Conservation (phyloP, 73 alveolate genomes). For the Paramecium tetraurelia region DNA sequence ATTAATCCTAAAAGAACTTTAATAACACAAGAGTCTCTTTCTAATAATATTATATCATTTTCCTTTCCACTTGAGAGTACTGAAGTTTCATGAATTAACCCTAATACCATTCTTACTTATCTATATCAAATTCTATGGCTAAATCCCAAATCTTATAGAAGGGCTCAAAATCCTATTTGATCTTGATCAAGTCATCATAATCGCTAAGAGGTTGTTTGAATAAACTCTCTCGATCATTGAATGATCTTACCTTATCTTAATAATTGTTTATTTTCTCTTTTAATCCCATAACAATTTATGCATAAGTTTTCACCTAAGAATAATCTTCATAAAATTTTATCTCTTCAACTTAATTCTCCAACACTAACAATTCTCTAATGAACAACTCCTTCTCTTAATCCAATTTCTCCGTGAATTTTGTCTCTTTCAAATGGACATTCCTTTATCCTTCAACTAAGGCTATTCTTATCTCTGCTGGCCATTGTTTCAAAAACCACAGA, state of each 20-base stretch:
- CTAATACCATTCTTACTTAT: conserved; percentile 68
- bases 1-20: conserved; percentile 73
- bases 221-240: conserved; percentile 83
- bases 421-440: conserved; percentile 74
- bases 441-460: conserved; percentile 77
- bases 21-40: conserved; percentile 63
- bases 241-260: conserved; percentile 67
- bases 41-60: conserved; percentile 64
- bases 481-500: background rate
- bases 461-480: conserved; percentile 72
- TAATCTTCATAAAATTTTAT: conserved; percentile 78
- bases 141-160: conserved; percentile 79
- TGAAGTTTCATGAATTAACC: conserved; percentile 63
- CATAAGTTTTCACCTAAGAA: conserved; percentile 58
- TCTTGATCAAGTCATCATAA: conserved; percentile 74
- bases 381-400: conserved; percentile 82
- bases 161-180: conserved; percentile 73
- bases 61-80: conserved; percentile 68
- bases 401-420: conserved; percentile 71
- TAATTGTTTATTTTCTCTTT: conserved; percentile 71
- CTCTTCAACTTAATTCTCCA: conserved; percentile 66
- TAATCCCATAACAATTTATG: conserved; percentile 67
- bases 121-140: conserved; percentile 72
- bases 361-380: conserved; percentile 59
- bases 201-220: conserved; percentile 69